phyloP scores from a whole-genome alignment of 441 rosid species.

The Populus hybrid region DNA sequence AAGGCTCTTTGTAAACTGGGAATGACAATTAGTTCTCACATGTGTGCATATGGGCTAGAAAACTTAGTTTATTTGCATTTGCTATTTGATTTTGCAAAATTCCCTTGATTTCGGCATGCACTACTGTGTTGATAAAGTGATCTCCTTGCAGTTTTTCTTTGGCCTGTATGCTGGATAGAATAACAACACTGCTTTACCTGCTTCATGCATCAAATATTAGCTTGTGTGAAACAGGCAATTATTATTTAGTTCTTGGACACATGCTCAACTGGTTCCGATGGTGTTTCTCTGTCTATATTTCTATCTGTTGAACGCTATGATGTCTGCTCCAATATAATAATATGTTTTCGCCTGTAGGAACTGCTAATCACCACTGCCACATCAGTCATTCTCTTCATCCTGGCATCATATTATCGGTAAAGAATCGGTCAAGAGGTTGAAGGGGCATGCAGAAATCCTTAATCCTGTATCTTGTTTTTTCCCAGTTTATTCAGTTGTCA shows the following conservation, averaged over 20 bases:
- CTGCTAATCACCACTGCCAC: constrained; percentile 61
- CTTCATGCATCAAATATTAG: no score
- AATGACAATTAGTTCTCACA: neutral
- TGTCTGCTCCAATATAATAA: constrained; percentile 4
- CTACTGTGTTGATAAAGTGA: no score
- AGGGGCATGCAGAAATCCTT: neutral
- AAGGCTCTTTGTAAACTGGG: neutral
- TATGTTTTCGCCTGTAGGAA: constrained; percentile 51
- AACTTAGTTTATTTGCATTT: no score
- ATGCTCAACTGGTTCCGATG: neutral
- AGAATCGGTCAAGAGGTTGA: constrained; percentile 24
- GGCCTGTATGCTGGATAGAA: no score
- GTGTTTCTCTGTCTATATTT: neutral
- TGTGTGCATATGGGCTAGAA: neutral
- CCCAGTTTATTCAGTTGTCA: constrained; percentile 13
- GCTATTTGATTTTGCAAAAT: no score
- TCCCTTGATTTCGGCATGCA: no score
- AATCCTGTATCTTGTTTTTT: neutral
- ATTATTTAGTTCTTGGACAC: no score
- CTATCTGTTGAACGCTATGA: neutral
- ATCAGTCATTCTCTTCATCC: constrained; percentile 56
- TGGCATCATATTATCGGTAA: constrained; percentile 65
- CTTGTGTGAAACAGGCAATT: no score
- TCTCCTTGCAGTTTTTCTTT: no score
- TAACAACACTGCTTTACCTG: no score